These are phyloP conservation scores for Phytopythium oedochilum DNA, from an alignment of 352 stramenopile species.

Conservation along the genomic window DNA sequence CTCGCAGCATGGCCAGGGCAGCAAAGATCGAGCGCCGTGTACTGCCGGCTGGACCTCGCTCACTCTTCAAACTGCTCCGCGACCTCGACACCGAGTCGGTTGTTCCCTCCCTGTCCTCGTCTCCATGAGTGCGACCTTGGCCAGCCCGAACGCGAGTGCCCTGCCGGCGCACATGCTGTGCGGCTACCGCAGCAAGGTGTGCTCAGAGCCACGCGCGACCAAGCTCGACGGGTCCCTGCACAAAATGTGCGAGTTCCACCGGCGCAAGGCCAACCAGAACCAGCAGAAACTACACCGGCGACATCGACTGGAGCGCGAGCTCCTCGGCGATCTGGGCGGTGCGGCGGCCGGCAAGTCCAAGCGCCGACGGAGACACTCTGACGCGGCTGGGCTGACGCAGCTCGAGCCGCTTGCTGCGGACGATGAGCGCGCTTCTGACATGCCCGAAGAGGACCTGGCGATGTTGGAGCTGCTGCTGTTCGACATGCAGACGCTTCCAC, in stretches of 20 bases:
- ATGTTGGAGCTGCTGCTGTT: slow-evolving; percentile 37
- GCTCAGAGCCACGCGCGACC: slow-evolving; percentile 32
- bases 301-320: slow-evolving; percentile 6
- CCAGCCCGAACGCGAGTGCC: too few species aligned
- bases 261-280: slow-evolving; percentile 49
- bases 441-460: slow-evolving; percentile 4
- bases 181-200: slow-evolving; percentile 52
- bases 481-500: slow-evolving; percentile 1
- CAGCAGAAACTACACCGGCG: slow-evolving; percentile 42
- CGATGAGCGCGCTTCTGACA: not conserved
- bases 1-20: too few species aligned
- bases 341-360: not conserved
- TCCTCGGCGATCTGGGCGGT: not conserved
- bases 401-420: not conserved
- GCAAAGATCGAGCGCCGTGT: too few species aligned
- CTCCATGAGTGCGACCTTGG: too few species aligned
- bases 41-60: too few species aligned
- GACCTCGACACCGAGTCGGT: too few species aligned
- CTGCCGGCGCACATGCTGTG: slow-evolving; percentile 10
- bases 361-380: not conserved
- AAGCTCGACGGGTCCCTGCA: slow-evolving; percentile 49
- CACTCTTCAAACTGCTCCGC: too few species aligned
- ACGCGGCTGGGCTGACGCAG: not conserved
- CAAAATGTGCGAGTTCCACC: slow-evolving; percentile 56
- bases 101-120: too few species aligned